Base-by-base conservation (phyloP, 2,329 filamentous ascomycete species). In the Tolypocladium ophioglossoides region DNA sequence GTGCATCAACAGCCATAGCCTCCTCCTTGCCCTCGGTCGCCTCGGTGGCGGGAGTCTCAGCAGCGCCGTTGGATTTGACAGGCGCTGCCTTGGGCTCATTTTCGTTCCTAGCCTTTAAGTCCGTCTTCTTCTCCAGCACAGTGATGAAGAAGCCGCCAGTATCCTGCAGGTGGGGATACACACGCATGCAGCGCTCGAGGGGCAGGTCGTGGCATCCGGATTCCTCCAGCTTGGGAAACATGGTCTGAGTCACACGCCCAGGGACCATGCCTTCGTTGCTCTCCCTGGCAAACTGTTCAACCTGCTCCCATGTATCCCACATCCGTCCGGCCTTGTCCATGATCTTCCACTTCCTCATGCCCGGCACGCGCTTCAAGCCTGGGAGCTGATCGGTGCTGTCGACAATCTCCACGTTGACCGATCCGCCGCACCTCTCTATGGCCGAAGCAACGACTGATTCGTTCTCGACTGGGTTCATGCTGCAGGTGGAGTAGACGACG, bases 121-220 rank as follows among this genome's bases (percentile, higher is more conserved):
- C 94, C 30, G 83, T 80, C 68, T 86, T 85, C 78, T 99, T 99
- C 75, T 96, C 88, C 20, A 99, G 74, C 0, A 96, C 91, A 0
- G 91, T 87, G 67, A 99, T 96, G 74, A 99, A 99, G 78, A 99
- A 99, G 24, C 87, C 92, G 54, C 94, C 94, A 3, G 94, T 99
- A 64, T 99, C 91, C 71, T 99, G 94, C 66, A 91, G 80, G 70
- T 99, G 94, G 37, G 91, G 89, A 69, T 97, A 99, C 8, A 99
- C 85, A 58, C 94, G 83, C 79, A 97, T 91, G 71, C 92, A 96
- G 56, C 87, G 83, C 64, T 96, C 89, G 20, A 97, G 79, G 18
- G 91, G 91, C 27, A 96, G 77, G 71, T 80, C 65, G 70, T 80
- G 75, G 53, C 79, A 81, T 32, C 76, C 73, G 40, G 73, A 71